Evolutionary conservation across 257 asterid species (phyloP).

Genomic region (Vinca minor): DNA sequence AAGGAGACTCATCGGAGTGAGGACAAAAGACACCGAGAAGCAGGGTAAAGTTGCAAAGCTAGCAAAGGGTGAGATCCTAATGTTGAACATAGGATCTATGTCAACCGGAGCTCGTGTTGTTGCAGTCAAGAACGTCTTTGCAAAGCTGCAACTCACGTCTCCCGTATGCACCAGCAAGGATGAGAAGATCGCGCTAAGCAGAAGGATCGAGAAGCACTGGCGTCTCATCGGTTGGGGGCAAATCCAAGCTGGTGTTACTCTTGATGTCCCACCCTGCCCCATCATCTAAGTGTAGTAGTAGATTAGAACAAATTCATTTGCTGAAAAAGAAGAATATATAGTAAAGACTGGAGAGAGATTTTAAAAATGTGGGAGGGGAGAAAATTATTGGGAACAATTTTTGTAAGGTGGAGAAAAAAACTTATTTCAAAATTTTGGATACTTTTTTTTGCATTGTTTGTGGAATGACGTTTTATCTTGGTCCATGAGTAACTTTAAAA

Average conservation of each 20-base stretch:
- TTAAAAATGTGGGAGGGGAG: conserved; percentile 50
- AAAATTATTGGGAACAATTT: conserved; percentile 41
- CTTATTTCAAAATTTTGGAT: conserved; percentile 19
- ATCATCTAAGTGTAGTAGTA: too few relatives aligned
- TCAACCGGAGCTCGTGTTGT: conserved; percentile 92
- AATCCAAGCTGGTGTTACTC: conserved; percentile 86
- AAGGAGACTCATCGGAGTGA: conserved; percentile 76
- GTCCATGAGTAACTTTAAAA: too few relatives aligned
- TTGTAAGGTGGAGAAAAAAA: conserved; percentile 52
- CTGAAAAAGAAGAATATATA: not conserved
- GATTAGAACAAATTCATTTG: not conserved
- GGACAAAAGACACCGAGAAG: conserved; percentile 88
- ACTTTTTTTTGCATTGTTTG: conserved; percentile 1
- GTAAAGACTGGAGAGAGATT: not conserved
- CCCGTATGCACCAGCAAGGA: conserved; percentile 97
- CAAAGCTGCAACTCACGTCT: conserved; percentile 82
- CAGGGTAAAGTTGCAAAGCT: conserved; percentile 88
- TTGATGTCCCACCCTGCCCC: conserved; percentile 76
- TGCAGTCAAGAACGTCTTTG: conserved; percentile 82
- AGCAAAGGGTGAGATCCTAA: conserved; percentile 80
- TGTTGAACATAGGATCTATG: conserved; percentile 97
- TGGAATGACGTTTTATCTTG: too few relatives aligned
- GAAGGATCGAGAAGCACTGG: conserved; percentile 99
- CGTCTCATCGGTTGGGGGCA: conserved; percentile 99
- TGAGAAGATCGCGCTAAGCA: conserved; percentile 82